Conservation (phyloP, 169 alveolate genomes). For the Eimeria tenella region DNA sequence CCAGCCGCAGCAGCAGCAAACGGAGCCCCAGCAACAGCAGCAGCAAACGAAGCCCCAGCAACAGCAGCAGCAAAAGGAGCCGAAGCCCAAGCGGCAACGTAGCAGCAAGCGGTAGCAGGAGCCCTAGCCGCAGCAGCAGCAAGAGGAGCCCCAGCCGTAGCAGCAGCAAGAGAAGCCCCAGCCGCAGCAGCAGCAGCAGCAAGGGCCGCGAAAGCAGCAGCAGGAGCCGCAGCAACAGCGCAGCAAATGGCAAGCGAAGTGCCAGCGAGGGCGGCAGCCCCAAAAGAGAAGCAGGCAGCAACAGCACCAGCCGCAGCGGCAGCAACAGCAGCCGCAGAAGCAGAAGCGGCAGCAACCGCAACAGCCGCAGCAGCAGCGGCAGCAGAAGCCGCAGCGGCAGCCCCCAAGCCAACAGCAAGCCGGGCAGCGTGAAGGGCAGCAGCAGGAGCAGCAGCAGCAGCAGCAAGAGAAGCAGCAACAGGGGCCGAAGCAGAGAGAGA, state of each 20-base stretch:
- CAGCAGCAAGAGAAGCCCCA: neutral
- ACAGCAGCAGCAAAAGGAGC: neutral
- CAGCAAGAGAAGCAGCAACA: neutral
- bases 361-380: neutral
- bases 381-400: neutral
- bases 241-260: neutral
- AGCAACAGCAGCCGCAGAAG: constrained; percentile 3
- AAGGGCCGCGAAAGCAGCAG: neutral
- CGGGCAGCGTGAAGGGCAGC: neutral
- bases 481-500: neutral
- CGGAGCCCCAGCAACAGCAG: neutral
- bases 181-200: neutral
- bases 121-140: constrained; percentile 21
- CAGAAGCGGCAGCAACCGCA: neutral
- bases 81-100: neutral
- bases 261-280: constrained; percentile 4
- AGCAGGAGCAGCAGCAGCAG: neutral
- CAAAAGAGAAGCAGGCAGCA: neutral
- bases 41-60: neutral
- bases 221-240: neutral
- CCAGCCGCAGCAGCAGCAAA: constrained; percentile 17
- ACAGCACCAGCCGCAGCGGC: neutral
- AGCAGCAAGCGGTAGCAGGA: neutral
- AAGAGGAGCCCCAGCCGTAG: neutral
- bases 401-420: neutral